Evolutionary conservation across 176 grass and related monocot genomes (phyloP), one percentile per base, ranked within the genome.

Genomic region (Alloteropsis semialata): DNA sequence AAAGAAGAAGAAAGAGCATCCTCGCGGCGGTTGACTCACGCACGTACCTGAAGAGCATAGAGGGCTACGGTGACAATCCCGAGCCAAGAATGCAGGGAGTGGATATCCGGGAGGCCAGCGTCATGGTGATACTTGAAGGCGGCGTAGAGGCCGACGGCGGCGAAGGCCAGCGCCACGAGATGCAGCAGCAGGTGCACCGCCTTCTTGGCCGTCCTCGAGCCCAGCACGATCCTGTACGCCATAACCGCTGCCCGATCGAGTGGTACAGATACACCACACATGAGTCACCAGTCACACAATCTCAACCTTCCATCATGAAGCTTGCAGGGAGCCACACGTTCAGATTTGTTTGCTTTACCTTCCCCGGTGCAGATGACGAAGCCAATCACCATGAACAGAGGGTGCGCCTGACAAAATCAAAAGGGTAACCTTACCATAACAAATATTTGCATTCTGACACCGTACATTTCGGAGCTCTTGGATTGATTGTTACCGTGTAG

Each of bases 381-480:
- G 28, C 85, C 89, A 24, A 88, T 76, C 13, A 91, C 76, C 89
- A 85, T 88, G 85, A 91, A 91, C 34, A 91, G 76, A 77, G 81
- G 85, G 43, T 88, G 89, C 37, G 81, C 89, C 88, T 90, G 54
- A 34, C 21, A 48, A 30, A 0, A 16, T n/a, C n/a, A 70, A 18
- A 56, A 41, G 16, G 15, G 2, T n/a, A n/a, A n/a, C n/a, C n/a
- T n/a, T n/a, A n/a, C n/a, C n/a, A n/a, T n/a, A n/a, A n/a, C n/a
- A n/a, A n/a, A n/a, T n/a, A n/a, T n/a, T n/a, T n/a, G n/a, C n/a
- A n/a, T n/a, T n/a, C n/a, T n/a, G n/a, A n/a, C n/a, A n/a, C n/a
- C n/a, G n/a, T n/a, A n/a, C n/a, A n/a, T n/a, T n/a, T n/a, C n/a
- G n/a, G n/a, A n/a, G n/a, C n/a, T n/a, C n/a, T n/a, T n/a, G n/a